These are phyloP conservation scores for Colletotrichum cereale DNA, from an alignment of 2,329 filamentous ascomycete species.

Conservation along the genomic window DNA sequence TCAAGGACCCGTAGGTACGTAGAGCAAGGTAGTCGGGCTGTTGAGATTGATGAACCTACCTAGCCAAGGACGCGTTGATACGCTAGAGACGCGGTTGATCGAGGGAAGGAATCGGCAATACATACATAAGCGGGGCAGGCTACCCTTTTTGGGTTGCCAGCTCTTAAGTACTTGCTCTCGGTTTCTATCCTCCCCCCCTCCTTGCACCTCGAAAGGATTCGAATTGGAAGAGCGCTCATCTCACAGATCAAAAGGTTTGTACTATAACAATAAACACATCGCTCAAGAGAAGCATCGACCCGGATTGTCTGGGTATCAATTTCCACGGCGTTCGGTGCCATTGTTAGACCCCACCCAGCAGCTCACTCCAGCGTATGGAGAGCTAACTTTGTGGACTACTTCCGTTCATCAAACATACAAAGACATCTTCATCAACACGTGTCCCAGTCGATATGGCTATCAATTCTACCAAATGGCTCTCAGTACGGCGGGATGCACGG, in stretches of 20 bases:
- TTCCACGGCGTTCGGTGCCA: background rate
- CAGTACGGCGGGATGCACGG: background rate
- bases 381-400: background rate
- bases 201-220: background rate
- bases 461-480: background rate
- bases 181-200: background rate
- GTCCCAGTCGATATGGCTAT: too few species aligned
- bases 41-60: background rate
- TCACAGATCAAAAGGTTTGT: background rate
- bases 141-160: background rate
- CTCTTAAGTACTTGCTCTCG: background rate
- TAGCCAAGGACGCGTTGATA: slow-evolving; percentile 24
- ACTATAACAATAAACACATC: background rate
- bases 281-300: background rate
- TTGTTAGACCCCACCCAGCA: background rate
- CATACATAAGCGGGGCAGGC: slow-evolving; percentile 31
- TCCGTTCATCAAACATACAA: background rate
- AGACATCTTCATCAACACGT: background rate
- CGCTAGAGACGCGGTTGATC: slow-evolving; percentile 14
- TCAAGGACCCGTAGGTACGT: background rate
- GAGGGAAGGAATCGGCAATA: slow-evolving; percentile 5
- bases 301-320: background rate
- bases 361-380: background rate
- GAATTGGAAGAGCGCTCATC: too few species aligned
- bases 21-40: background rate